A percentile compares a stretch with the other conserved stretches of the same genome.
phyloP scores from a whole-genome alignment of 257 asterid species.

The Ilex aquifolium region DNA sequence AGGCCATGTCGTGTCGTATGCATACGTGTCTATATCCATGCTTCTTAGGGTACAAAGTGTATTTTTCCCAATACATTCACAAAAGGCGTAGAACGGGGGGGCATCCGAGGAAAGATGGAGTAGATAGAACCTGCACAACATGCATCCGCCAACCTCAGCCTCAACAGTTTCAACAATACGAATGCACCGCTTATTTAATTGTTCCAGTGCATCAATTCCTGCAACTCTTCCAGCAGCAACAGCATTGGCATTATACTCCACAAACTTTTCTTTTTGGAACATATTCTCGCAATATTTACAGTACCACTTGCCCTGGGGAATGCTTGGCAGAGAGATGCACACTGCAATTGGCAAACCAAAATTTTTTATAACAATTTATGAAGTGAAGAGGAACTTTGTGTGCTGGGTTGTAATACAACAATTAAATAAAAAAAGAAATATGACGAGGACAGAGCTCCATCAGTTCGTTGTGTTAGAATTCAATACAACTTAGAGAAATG shows the following conservation, averaged over 20 bases:
- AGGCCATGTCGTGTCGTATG: too few relatives aligned
- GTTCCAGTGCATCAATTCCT: conserved; percentile 71
- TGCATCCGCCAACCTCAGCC: conserved; percentile 66
- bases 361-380: too few relatives aligned
- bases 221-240: conserved; percentile 89
- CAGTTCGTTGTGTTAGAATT: too few relatives aligned
- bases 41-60: too few relatives aligned
- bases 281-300: conserved; percentile 63
- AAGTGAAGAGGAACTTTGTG: too few relatives aligned
- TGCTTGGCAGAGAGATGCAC: conserved; percentile 44
- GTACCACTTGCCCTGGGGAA: conserved; percentile 71
- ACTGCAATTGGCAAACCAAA: conserved; percentile 31
- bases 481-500: too few relatives aligned
- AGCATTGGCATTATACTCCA: conserved; percentile 60
- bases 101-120: background rate
- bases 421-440: too few relatives aligned
- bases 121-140: conserved; percentile 70
- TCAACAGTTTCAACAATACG: conserved; percentile 56
- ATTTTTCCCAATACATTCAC: too few relatives aligned
- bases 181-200: conserved; percentile 65
- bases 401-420: too few relatives aligned
- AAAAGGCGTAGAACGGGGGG: too few relatives aligned
- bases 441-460: too few relatives aligned
- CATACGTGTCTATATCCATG: too few relatives aligned
- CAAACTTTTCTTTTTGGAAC: conserved; percentile 51